Conservation (phyloP, 2,329 filamentous ascomycete genomes). For the Aspergillus persii region DNA sequence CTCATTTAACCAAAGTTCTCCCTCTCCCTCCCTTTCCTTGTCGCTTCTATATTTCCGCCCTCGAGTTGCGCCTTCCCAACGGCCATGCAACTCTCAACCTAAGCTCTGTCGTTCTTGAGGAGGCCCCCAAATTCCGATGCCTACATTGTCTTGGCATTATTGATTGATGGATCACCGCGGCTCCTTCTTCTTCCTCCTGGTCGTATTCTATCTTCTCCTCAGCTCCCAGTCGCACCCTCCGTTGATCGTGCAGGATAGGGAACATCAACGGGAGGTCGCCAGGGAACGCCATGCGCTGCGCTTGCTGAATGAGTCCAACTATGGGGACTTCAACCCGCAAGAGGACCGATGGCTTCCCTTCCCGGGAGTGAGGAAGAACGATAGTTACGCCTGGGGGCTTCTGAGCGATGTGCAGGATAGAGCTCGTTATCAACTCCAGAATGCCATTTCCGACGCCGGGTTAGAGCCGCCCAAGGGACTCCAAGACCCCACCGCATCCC, state of each 20-base stretch:
- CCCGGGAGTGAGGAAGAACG: slow-evolving; percentile 70
- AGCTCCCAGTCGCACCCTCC: slow-evolving; percentile 47
- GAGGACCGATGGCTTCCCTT: slow-evolving; percentile 62
- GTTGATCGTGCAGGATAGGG: slow-evolving; percentile 40
- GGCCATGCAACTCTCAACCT: slow-evolving; percentile 28
- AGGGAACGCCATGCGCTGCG: slow-evolving; percentile 52
- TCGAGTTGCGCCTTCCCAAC: slow-evolving; percentile 5
- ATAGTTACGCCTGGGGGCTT: slow-evolving; percentile 76
- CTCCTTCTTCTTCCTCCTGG: slow-evolving; percentile 49
- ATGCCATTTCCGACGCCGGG: slow-evolving; percentile 31
- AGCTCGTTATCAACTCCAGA: slow-evolving; percentile 56
- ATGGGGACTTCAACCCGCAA: slow-evolving; percentile 51
- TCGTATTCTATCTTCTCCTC: slow-evolving; percentile 55
- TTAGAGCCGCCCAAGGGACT: slow-evolving; percentile 29
- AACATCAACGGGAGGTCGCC: slow-evolving; percentile 49
- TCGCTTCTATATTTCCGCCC: not conserved
- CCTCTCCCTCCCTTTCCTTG: not conserved
- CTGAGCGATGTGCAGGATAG: slow-evolving; percentile 64
- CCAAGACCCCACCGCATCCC: slow-evolving; percentile 22
- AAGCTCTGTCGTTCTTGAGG: slow-evolving; percentile 16
- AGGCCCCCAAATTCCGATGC: slow-evolving; percentile 23
- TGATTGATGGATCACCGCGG: slow-evolving; percentile 46
- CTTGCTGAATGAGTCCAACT: slow-evolving; percentile 50
- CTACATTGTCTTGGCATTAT: slow-evolving; percentile 25
- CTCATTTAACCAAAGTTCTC: not conserved